Conservation (phyloP, 805 yeast species). For the Metschnikowia picachoensis region DNA sequence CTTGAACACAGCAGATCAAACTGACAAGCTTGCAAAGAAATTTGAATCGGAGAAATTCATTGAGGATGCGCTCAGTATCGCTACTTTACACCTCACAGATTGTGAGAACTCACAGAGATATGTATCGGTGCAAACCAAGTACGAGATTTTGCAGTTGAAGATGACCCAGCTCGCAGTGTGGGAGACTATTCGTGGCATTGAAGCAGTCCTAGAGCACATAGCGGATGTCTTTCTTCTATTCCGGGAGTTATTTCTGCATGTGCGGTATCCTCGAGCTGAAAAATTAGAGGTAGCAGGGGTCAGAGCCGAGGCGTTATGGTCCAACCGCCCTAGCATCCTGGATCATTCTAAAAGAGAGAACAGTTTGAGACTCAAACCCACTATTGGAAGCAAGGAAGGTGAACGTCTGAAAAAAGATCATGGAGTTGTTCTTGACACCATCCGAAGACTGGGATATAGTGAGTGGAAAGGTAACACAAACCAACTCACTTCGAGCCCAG, state of each 20-base stretch:
- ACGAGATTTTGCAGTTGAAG: constrained; percentile 63
- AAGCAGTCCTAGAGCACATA: constrained; percentile 57
- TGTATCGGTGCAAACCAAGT: constrained; percentile 30
- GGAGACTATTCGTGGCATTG: constrained; percentile 56
- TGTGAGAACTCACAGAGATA: constrained; percentile 24
- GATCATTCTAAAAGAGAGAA: constrained; percentile 23
- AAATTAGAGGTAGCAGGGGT: background rate
- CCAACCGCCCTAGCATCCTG: constrained; percentile 40
- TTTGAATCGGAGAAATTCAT: constrained; percentile 43
- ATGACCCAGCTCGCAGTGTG: constrained; percentile 70
- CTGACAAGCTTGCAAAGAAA: background rate
- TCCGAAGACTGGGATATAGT: too few relatives aligned
- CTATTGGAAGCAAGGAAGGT: background rate
- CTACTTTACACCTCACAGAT: constrained; percentile 27
- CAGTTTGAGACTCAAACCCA: too few relatives aligned
- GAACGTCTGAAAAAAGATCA: constrained; percentile 19
- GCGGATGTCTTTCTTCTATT: constrained; percentile 62
- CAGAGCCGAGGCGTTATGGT: constrained; percentile 27
- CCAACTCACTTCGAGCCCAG: background rate
- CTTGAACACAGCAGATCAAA: background rate
- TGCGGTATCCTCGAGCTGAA: constrained; percentile 15
- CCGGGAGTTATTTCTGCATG: constrained; percentile 43
- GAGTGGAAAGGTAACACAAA: too few relatives aligned
- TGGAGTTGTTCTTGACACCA: constrained; percentile 11
- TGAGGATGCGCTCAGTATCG: constrained; percentile 47